These are phyloP conservation scores for Phytophthora multivora DNA, from an alignment of 352 stramenopile species.

Conservation along the genomic window DNA sequence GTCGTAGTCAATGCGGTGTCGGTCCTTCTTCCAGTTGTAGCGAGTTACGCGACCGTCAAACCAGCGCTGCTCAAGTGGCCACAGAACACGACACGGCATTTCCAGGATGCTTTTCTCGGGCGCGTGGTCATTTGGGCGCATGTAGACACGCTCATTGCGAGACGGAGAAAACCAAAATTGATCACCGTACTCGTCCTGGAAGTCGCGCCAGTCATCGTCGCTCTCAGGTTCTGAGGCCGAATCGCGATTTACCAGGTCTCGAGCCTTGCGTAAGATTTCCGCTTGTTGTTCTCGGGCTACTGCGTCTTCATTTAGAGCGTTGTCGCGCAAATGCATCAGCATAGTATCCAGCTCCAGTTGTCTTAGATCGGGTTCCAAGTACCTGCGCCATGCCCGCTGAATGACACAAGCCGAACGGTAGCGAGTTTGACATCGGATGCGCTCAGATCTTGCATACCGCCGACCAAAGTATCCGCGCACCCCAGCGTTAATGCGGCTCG, in stretches of 20 bases:
- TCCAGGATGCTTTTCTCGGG: constrained; percentile 60
- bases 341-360: constrained; percentile 56
- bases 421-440: constrained; percentile 41
- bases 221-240: constrained; percentile 77
- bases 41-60: constrained; percentile 57
- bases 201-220: constrained; percentile 82
- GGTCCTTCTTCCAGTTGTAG: constrained; percentile 68
- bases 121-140: constrained; percentile 72
- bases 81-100: constrained; percentile 67
- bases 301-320: constrained; percentile 53
- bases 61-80: constrained; percentile 80
- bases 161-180: constrained; percentile 86
- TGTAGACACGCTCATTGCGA: constrained; percentile 55
- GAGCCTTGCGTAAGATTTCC: constrained; percentile 53
- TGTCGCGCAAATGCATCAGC: constrained; percentile 51
- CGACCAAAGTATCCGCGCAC: constrained; percentile 69
- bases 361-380: constrained; percentile 46
- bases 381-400: constrained; percentile 55
- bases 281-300: constrained; percentile 48
- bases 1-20: constrained; percentile 75
- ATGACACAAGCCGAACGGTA: constrained; percentile 51
- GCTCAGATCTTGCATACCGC: constrained; percentile 40
- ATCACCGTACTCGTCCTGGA: constrained; percentile 62
- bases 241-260: constrained; percentile 55
- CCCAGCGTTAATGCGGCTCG: constrained; percentile 66